A percentile compares a stretch with the other conserved stretches of the same genome.
phyloP scores from a whole-genome alignment of 371 early-diverging fungal genomes.

The Globomyces sp. region DNA sequence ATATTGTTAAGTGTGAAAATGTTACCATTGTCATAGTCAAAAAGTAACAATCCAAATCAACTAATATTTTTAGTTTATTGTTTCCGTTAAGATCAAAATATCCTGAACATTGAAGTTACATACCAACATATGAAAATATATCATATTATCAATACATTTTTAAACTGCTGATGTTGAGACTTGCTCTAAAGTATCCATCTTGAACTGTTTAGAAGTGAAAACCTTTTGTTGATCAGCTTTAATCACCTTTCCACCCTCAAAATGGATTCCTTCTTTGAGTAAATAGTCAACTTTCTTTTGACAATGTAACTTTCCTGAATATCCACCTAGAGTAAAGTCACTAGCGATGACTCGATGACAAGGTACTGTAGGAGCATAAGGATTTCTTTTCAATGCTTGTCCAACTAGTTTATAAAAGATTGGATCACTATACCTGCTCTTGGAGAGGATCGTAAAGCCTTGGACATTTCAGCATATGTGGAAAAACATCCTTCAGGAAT shows the following conservation, averaged over 20 bases:
- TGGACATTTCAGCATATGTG: conserved; percentile 73
- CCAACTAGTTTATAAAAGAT: conserved; percentile 49
- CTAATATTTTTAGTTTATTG: too few species aligned
- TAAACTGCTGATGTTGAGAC: too few species aligned
- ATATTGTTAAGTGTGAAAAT: too few species aligned
- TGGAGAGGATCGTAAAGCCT: conserved; percentile 60
- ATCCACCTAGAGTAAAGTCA: conserved; percentile 70
- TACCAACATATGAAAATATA: too few species aligned
- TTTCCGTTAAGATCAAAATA: too few species aligned
- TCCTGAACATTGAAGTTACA: too few species aligned
- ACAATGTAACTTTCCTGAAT: conserved; percentile 48
- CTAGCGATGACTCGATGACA: conserved; percentile 78
- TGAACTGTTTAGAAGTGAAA: too few species aligned
- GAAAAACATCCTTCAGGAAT: conserved; percentile 69
- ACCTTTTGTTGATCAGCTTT: too few species aligned
- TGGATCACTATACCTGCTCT: conserved; percentile 43
- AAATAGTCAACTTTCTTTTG: not conserved
- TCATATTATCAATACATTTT: too few species aligned
- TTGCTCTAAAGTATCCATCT: too few species aligned
- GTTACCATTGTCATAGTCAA: too few species aligned
- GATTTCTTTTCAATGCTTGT: conserved; percentile 70
- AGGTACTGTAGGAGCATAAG: conserved; percentile 73
- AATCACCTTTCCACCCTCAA: not conserved
- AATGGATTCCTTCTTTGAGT: not conserved
- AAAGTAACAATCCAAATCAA: too few species aligned